A percentile compares a stretch with the other conserved stretches of the same genome.
phyloP scores from a whole-genome alignment of 2,329 filamentous ascomycete genomes.

The Fusarium sp. region DNA sequence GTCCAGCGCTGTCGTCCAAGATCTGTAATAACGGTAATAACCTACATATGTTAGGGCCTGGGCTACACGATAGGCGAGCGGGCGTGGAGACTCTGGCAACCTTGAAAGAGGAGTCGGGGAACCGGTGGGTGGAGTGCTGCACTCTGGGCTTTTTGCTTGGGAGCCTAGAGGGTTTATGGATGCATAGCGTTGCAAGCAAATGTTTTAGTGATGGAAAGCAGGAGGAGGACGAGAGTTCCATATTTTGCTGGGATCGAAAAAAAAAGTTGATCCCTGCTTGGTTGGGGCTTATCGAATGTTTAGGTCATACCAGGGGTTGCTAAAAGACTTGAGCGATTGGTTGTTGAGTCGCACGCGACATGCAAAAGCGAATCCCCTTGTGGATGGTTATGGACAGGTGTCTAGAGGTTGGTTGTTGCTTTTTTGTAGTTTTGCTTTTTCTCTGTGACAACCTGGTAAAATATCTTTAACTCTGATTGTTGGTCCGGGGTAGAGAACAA shows the following conservation, averaged over 20 bases:
- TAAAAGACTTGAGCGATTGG: conserved; percentile 21
- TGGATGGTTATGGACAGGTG: not conserved
- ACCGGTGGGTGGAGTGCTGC: not conserved
- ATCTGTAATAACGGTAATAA: not conserved
- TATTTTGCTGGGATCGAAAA: conserved; percentile 4
- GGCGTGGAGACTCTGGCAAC: not conserved
- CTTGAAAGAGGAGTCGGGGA: not conserved
- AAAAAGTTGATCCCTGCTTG: conserved; percentile 18
- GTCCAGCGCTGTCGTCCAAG: not conserved
- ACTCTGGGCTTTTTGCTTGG: not conserved
- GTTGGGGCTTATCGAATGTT: conserved; percentile 34
- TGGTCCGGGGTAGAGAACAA: not conserved
- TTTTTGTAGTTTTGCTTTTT: conserved; percentile 17
- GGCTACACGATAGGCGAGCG: conserved; percentile 33
- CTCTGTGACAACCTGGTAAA: not conserved
- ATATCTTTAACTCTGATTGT: not conserved
- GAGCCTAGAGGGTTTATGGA: not conserved
- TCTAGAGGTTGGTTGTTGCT: conserved; percentile 1
- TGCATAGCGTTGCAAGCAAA: not conserved
- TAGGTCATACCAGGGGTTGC: conserved; percentile 22
- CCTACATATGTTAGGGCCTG: not conserved
- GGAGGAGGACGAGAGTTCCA: not conserved
- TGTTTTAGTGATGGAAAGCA: not conserved
- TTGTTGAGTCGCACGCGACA: conserved; percentile 21
- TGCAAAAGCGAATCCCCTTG: conserved; percentile 20